Base-by-base conservation (phyloP, 2,329 filamentous ascomycete genomes). In the Pyrenochaeta sp. region DNA sequence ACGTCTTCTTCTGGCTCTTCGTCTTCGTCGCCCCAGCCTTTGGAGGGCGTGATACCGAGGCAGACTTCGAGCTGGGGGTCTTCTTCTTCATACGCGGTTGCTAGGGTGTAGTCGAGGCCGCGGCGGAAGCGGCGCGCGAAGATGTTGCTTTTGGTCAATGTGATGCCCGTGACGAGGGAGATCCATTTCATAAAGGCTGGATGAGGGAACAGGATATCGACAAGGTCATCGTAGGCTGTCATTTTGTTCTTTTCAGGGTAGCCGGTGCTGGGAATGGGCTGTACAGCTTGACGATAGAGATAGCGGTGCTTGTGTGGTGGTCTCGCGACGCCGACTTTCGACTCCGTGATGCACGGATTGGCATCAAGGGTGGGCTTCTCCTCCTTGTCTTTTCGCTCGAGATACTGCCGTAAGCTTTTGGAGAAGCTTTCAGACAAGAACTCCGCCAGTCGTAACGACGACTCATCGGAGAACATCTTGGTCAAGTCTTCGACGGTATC, bases 241-340 rank as follows among this genome's bases (percentile, higher is more conserved):
- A 69, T 55, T 22, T 43, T 57, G 10, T 60, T 57, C 53, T 45
- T 70, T 55, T 57, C 63, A 36, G 54, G 63, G 46, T 63, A 68
- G 28, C 43, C 71, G 51, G 34, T 71, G 51, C 39, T 73, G 8
- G 65, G 61, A 18, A 64, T 60, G 2, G 60, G 65, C 18, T 72
- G 35, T 63, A 78, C 55, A 73, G 74, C 70, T 57, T 90, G 85
- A 47, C 89, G 81, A 72, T 94, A 99, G 2, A 96, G 78, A 69
- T 88, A 99, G 10, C 92, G 89, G 67, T 96, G 91, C 76, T 99
- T 99, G 75, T 99, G 92, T 0, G 94, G 94, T 26, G 94, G 94
- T 21, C 84, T 82, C 6, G 94, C 89, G 7, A 95, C 87, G 74
- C 73, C 28, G 77, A 81, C 50, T 74, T 74, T 60, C 3, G 61